Base-by-base conservation (phyloP, 2,329 filamentous ascomycete species). In the Exophiala sp. region DNA sequence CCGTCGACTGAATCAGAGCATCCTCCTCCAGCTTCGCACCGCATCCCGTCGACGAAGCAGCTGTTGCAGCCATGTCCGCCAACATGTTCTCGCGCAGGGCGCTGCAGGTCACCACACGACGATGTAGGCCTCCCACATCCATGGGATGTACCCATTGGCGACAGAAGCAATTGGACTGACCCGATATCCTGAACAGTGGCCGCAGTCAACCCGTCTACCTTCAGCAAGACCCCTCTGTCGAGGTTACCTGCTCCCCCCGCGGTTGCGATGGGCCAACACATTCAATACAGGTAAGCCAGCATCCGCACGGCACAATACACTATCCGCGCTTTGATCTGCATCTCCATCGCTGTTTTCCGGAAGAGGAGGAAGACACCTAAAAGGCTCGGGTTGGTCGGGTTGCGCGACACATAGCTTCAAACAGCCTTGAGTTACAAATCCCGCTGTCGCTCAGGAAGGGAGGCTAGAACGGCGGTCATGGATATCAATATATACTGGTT, bases 1-100 rank as follows among this genome's bases (percentile, higher is more conserved):
- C 32, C 14, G 11, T 19, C 35, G 21, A 42, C 38, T 35, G 18
- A 18, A 29, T 10, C 21, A 30, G 14, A 32, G 29, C 11, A 7
- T 7, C 6, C 29, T 32, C 29, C 29, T 9, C 3, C 29, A 32
- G 7, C 29, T 7, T 32, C 29, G 11, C 29, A n/a, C 11, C 11
- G 3, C n/a, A 32, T 32, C 29, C 11, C 11, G 11, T 38, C 34
- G 6, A 35, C 34, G 6, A 35, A 39, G 23, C 44, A 37, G 23
- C 37, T 23, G 38, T 38, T 39, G 34, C 43, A 41, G 41, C 22
- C 23, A 61, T 57, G 46, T 48, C 55, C 27, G 47, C 56, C 64
- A 70, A 50, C 39, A 73, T 75, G 72, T 64, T 73, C 59, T 70
- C 70, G 47, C 71, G 73, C 59, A 71, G 72, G 64, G 62, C 72